Conservation (phyloP, 495 filamentous ascomycete species). For the Aspergillus asperescens region DNA sequence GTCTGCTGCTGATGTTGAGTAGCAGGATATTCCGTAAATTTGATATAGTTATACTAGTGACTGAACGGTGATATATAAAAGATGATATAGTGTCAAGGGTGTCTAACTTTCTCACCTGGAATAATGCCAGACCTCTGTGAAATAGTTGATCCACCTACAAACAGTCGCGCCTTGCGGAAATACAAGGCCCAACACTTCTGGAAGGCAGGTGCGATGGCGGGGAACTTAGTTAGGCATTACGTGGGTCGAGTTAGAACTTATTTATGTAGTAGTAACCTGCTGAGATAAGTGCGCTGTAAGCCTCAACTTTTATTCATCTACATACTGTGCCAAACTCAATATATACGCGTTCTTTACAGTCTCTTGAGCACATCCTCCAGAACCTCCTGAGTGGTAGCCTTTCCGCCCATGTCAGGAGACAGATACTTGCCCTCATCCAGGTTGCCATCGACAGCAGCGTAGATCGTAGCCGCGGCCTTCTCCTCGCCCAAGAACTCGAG, state of each 20-base stretch:
- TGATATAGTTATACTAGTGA: background rate
- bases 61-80: no score
- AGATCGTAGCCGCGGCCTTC: conserved; percentile 80
- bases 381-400: conserved; percentile 81
- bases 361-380: conserved; percentile 83
- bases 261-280: background rate
- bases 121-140: no score
- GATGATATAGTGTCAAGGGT: no score
- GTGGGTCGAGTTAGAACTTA: no score
- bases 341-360: conserved; percentile 48
- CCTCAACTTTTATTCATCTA: conserved; percentile 8
- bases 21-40: no score
- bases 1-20: conserved; percentile 21
- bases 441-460: conserved; percentile 86
- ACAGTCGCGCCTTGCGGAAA: no score
- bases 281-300: background rate
- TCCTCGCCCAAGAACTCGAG: conserved; percentile 89
- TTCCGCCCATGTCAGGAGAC: conserved; percentile 88
- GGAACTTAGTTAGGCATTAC: no score
- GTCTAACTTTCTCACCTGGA: no score
- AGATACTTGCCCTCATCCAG: conserved; percentile 76
- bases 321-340: background rate
- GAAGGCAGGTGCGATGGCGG: no score
- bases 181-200: no score
- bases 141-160: no score